phyloP scores from a whole-genome alignment of 2,329 filamentous ascomycete genomes.

The Bertia moriformis region DNA sequence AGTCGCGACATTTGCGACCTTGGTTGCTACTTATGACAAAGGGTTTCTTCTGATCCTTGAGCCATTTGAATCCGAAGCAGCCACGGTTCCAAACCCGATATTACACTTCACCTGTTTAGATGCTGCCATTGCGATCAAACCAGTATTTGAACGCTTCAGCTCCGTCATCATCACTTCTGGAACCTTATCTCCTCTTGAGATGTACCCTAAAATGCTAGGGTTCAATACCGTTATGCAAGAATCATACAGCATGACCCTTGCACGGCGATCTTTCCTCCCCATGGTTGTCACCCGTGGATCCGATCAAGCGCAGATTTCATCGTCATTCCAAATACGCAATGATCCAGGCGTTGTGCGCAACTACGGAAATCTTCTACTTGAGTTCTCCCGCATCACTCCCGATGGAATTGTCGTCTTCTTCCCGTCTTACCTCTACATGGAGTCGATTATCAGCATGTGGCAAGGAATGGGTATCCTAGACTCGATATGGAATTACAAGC shows the following conservation, averaged over 20 bases:
- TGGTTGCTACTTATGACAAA: slow-evolving; percentile 92
- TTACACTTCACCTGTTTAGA: slow-evolving; percentile 94
- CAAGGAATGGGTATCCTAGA: slow-evolving; percentile 96
- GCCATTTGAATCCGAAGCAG: slow-evolving; percentile 87
- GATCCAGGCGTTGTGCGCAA: slow-evolving; percentile 95
- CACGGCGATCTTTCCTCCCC: slow-evolving; percentile 83
- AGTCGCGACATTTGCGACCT: slow-evolving; percentile 90
- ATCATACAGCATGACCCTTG: slow-evolving; percentile 93
- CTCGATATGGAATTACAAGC: slow-evolving; percentile 97
- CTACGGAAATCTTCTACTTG: slow-evolving; percentile 81
- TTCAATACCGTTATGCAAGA: slow-evolving; percentile 89
- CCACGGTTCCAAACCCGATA: slow-evolving; percentile 91
- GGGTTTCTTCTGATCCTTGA: slow-evolving; percentile 94
- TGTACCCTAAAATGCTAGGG: slow-evolving; percentile 97
- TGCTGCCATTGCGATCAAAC: slow-evolving; percentile 93
- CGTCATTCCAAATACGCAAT: slow-evolving; percentile 86
- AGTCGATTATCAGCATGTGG: slow-evolving; percentile 98
- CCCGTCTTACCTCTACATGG: slow-evolving; percentile 97
- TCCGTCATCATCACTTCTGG: slow-evolving; percentile 98
- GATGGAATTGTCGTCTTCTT: slow-evolving; percentile 99
- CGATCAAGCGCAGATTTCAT: slow-evolving; percentile 85
- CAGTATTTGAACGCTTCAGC: slow-evolving; percentile 91
- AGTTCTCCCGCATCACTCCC: slow-evolving; percentile 90
- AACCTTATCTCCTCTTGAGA: slow-evolving; percentile 90
- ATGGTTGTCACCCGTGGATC: slow-evolving; percentile 95